Evolutionary conservation across 1,284 basidiomycete genomes (phyloP).

Genomic region (Coniferiporia sulphurascens): DNA sequence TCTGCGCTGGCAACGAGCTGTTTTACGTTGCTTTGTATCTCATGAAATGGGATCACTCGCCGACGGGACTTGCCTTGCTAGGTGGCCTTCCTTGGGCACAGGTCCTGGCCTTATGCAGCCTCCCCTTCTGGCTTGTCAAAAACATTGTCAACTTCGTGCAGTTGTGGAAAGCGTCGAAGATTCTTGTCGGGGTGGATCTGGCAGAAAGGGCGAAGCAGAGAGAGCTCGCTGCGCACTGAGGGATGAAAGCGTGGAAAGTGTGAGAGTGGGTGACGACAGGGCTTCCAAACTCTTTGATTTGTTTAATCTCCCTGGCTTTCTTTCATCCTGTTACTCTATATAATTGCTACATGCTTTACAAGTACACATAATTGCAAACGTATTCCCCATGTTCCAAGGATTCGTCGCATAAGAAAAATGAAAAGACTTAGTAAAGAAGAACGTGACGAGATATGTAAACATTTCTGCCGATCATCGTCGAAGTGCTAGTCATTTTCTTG

Average conservation of each 20-base stretch:
- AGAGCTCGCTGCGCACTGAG: constrained; percentile 40
- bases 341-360: background rate
- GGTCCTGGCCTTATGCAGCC: constrained; percentile 60
- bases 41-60: constrained; percentile 77
- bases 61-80: constrained; percentile 44
- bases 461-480: background rate
- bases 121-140: constrained; percentile 78
- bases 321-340: background rate
- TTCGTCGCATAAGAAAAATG: no score
- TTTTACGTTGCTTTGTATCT: constrained; percentile 97
- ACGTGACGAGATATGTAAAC: background rate
- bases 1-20: constrained; percentile 96
- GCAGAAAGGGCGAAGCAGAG: constrained; percentile 74
- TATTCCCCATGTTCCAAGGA: background rate
- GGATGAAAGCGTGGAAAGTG: constrained; percentile 23
- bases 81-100: constrained; percentile 75
- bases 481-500: background rate
- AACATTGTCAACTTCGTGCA: constrained; percentile 96
- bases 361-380: constrained; percentile 2
- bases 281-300: background rate
- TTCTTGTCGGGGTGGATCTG: constrained; percentile 86
- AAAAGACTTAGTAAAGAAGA: no score
- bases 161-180: constrained; percentile 98
- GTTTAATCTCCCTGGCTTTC: background rate
- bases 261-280: constrained; percentile 19